These are phyloP conservation scores for Ceratobasidium sp. DNA, from an alignment of 1,284 basidiomycete genomes.

Conservation along the genomic window DNA sequence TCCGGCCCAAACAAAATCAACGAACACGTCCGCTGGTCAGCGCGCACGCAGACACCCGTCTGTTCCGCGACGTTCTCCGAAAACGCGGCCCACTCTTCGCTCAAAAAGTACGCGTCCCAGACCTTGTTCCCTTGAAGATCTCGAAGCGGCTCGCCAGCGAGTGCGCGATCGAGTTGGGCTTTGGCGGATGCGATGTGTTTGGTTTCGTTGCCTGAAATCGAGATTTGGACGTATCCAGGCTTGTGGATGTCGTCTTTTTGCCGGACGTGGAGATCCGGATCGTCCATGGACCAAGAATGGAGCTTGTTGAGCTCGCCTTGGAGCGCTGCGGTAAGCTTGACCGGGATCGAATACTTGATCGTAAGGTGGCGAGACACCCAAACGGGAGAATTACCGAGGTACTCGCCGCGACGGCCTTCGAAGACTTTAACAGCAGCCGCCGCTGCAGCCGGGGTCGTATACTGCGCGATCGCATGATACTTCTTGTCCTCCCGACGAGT, in stretches of 20 bases:
- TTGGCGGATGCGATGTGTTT: constrained; percentile 26
- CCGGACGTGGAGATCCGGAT: constrained; percentile 25
- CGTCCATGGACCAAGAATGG: constrained; percentile 40
- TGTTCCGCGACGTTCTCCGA: constrained; percentile 14
- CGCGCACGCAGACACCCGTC: constrained; percentile 12
- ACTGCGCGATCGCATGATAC: constrained; percentile 34
- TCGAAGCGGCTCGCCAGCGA: constrained; percentile 29
- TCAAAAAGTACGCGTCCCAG: constrained; percentile 34
- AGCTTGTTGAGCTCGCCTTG: constrained; percentile 38
- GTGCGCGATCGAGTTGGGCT: constrained; percentile 33
- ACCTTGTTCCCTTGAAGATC: not conserved
- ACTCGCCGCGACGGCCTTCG: constrained; percentile 10
- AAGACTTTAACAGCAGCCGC: constrained; percentile 38
- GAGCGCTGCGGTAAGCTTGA: constrained; percentile 24
- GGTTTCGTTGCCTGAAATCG: constrained; percentile 29
- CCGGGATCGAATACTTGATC: constrained; percentile 32
- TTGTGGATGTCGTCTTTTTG: constrained; percentile 22
- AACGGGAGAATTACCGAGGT: constrained; percentile 25
- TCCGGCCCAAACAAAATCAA: constrained; percentile 33
- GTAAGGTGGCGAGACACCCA: constrained; percentile 21
- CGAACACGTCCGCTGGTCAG: constrained; percentile 25
- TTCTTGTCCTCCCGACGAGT: constrained; percentile 26
- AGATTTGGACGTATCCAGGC: constrained; percentile 23
- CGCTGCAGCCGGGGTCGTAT: constrained; percentile 30
- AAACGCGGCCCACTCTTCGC: constrained; percentile 6